Conservation (phyloP, 2,329 filamentous ascomycete genomes). For the Shiraia sp. region DNA sequence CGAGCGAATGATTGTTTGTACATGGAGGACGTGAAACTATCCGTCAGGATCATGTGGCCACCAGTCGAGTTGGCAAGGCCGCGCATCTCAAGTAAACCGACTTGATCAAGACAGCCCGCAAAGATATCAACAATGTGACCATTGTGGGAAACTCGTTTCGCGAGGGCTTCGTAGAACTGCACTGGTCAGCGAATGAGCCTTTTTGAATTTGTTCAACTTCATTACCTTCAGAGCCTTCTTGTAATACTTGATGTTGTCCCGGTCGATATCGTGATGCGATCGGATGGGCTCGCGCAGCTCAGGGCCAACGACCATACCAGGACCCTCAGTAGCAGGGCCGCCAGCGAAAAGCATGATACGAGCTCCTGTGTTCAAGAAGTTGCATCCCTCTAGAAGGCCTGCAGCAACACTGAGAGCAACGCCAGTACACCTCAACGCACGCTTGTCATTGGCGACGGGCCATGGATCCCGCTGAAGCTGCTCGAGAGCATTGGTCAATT, state of each 20-base stretch:
- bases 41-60: conserved; percentile 96
- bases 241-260: conserved; percentile 99
- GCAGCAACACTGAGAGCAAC: conserved; percentile 96
- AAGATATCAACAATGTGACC: conserved; percentile 98
- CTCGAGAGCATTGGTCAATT: conserved; percentile 94
- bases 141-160: conserved; percentile 93
- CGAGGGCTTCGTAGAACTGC: conserved; percentile 90
- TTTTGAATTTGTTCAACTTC: not conserved
- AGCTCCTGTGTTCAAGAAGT: conserved; percentile 92
- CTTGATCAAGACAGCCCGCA: conserved; percentile 94
- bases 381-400: conserved; percentile 80
- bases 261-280: conserved; percentile 97
- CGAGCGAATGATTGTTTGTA: conserved; percentile 98
- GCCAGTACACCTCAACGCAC: conserved; percentile 88
- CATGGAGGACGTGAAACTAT: conserved; percentile 98
- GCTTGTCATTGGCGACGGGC: conserved; percentile 92
- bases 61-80: conserved; percentile 93
- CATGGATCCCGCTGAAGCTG: conserved; percentile 96
- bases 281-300: conserved; percentile 95
- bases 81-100: conserved; percentile 97
- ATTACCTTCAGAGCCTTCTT: conserved; percentile 94
- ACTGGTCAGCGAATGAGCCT: conserved; percentile 8
- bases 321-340: conserved; percentile 92
- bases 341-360: conserved; percentile 98
- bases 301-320: conserved; percentile 93